phyloP scores from a whole-genome alignment of 2,329 filamentous ascomycete genomes.

The Leptographium radiaticola region DNA sequence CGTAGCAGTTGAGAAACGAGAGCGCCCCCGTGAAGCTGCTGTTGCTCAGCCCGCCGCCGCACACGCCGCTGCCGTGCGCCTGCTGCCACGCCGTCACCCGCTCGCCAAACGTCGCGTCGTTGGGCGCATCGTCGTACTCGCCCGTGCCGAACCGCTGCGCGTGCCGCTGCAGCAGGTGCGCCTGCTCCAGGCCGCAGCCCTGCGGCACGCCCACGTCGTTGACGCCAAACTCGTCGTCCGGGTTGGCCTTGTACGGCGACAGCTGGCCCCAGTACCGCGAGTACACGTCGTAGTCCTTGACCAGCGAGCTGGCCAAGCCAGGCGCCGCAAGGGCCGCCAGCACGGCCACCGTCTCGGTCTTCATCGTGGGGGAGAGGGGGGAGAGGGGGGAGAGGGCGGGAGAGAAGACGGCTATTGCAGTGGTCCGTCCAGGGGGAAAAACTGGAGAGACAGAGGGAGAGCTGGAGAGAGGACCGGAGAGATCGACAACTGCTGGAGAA shows the following conservation, averaged over 20 bases:
- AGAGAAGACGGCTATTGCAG: neutral
- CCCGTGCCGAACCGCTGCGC: conserved; percentile 34
- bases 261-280: conserved; percentile 30
- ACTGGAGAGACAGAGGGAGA: neutral
- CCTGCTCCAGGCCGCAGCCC: conserved; percentile 43
- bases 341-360: conserved; percentile 1
- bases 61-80: conserved; percentile 12
- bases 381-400: neutral
- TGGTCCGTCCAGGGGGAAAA: no score
- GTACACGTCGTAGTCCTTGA: conserved; percentile 18
- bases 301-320: conserved; percentile 4
- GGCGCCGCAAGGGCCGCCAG: conserved; percentile 3
- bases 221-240: conserved; percentile 31
- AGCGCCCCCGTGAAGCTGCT: conserved; percentile 28
- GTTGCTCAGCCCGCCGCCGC: conserved; percentile 7
- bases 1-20: conserved; percentile 38
- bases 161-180: conserved; percentile 40
- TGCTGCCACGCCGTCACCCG: conserved; percentile 33
- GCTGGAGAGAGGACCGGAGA: neutral
- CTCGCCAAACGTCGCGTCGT: conserved; percentile 32
- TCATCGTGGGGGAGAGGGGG: neutral
- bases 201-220: conserved; percentile 31
- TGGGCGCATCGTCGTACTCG: conserved; percentile 32
- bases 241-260: conserved; percentile 31
- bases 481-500: no score